Evolutionary conservation across 306 rosid genomes (phyloP).

Genomic region (Vigna nakashimae): DNA sequence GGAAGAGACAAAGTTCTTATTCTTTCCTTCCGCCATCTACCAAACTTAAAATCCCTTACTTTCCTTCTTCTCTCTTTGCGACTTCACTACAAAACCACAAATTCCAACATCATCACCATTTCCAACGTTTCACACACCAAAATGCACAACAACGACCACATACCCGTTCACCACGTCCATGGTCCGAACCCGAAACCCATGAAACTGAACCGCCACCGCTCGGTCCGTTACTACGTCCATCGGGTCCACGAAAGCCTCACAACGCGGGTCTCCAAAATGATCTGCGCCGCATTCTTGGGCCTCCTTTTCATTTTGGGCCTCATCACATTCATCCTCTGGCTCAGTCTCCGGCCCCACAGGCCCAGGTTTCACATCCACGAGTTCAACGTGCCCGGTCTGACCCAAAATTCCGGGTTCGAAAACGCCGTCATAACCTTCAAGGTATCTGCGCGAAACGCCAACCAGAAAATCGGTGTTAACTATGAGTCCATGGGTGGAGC

Average conservation of each 20-base stretch:
- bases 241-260: slow-evolving; percentile 87
- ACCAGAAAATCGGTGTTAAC: slow-evolving; percentile 65
- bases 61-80: neutral
- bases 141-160: slow-evolving; percentile 49
- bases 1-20: slow-evolving; percentile 49
- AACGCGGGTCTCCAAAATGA: slow-evolving; percentile 66
- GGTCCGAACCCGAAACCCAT: slow-evolving; percentile 42
- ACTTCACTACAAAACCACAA: slow-evolving; percentile 33
- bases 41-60: slow-evolving; percentile 50
- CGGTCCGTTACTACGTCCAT: slow-evolving; percentile 65
- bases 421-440: slow-evolving; percentile 57
- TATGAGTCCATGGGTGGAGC: slow-evolving; percentile 67
- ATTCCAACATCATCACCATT: slow-evolving; percentile 22
- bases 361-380: slow-evolving; percentile 75
- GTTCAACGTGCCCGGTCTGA: slow-evolving; percentile 66
- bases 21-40: slow-evolving; percentile 70
- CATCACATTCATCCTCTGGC: slow-evolving; percentile 72
- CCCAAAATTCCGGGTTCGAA: slow-evolving; percentile 53
- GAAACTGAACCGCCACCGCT: slow-evolving; percentile 67
- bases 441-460: slow-evolving; percentile 74
- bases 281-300: slow-evolving; percentile 71
- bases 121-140: neutral
- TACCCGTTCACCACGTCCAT: slow-evolving; percentile 53
- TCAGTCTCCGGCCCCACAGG: slow-evolving; percentile 89
- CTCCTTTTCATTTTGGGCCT: slow-evolving; percentile 66